Conservation (phyloP, 2,329 filamentous ascomycete species). For the Paecilomyces niveus region DNA sequence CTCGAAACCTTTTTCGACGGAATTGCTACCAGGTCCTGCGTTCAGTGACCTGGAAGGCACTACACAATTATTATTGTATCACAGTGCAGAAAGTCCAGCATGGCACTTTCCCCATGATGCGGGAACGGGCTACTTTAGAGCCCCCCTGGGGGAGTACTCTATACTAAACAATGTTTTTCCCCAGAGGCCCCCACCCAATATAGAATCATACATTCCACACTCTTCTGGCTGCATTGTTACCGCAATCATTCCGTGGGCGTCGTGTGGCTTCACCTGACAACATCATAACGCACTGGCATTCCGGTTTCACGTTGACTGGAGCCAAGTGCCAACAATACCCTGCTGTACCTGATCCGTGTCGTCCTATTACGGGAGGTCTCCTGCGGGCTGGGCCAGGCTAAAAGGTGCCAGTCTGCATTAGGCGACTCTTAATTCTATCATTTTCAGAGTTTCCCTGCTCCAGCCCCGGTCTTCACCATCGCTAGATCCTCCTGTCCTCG, state of each 20-base stretch:
- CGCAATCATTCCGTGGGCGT: background rate
- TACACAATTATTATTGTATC: background rate
- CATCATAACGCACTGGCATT: background rate
- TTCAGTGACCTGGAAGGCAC: background rate
- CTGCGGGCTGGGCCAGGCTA: background rate
- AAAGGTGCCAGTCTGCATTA: background rate
- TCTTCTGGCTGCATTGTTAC: background rate
- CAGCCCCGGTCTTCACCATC: background rate
- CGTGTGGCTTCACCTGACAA: background rate
- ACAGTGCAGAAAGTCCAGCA: background rate
- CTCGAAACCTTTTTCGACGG: background rate
- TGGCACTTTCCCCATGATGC: background rate
- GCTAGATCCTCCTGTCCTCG: background rate
- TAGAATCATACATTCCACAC: background rate
- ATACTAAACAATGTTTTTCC: background rate
- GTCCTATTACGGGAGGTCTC: background rate
- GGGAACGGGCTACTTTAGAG: background rate
- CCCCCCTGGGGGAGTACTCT: background rate
- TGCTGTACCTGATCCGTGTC: background rate
- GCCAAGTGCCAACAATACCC: background rate
- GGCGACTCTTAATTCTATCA: background rate
- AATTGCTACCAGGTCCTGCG: too few relatives aligned
- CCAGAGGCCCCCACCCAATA: background rate
- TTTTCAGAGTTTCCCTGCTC: background rate
- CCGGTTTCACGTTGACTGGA: background rate